These are phyloP conservation scores for Phytophthora tubulina DNA, from an alignment of 352 stramenopile genomes.

Conservation along the genomic window DNA sequence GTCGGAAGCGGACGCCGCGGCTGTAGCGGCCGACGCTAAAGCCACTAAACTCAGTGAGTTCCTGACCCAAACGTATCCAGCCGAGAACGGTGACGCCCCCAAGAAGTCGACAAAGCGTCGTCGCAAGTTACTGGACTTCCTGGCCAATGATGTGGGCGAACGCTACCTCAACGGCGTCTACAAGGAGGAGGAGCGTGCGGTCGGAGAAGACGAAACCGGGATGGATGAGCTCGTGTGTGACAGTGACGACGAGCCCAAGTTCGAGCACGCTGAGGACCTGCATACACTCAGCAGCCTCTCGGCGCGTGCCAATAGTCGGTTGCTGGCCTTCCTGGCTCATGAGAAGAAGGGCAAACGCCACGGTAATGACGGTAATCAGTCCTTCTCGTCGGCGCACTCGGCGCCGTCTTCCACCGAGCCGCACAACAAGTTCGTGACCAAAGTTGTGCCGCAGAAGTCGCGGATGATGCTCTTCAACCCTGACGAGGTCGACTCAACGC, in stretches of 20 bases:
- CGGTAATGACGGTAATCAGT: slow-evolving; percentile 38
- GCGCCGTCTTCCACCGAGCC: slow-evolving; percentile 40
- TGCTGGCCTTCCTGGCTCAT: slow-evolving; percentile 68
- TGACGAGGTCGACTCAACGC: slow-evolving; percentile 48
- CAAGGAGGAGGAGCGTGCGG: slow-evolving; percentile 61
- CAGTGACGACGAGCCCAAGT: slow-evolving; percentile 33
- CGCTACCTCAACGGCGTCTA: slow-evolving; percentile 79
- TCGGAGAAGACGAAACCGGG: slow-evolving; percentile 30
- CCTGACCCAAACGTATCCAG: slow-evolving; percentile 50
- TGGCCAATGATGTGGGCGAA: slow-evolving; percentile 77
- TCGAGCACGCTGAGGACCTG: slow-evolving; percentile 28
- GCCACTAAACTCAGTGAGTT: slow-evolving; percentile 59
- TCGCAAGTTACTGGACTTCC: slow-evolving; percentile 80
- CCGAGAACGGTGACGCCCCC: slow-evolving; percentile 26
- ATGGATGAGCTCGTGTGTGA: slow-evolving; percentile 41
- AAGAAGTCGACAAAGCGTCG: slow-evolving; percentile 50
- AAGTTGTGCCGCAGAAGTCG: slow-evolving; percentile 55
- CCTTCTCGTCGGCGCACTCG: slow-evolving; percentile 43
- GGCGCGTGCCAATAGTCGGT: slow-evolving; percentile 57
- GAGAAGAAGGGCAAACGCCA: slow-evolving; percentile 63
- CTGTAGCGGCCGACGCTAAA: slow-evolving; percentile 23
- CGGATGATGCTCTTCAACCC: slow-evolving; percentile 70
- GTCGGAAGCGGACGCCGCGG: slow-evolving; percentile 23
- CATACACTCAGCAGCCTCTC: slow-evolving; percentile 30
- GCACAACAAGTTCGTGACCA: slow-evolving; percentile 69